Evolutionary conservation across 441 rosid genomes (phyloP).

Genomic region (Brassica balearica): DNA sequence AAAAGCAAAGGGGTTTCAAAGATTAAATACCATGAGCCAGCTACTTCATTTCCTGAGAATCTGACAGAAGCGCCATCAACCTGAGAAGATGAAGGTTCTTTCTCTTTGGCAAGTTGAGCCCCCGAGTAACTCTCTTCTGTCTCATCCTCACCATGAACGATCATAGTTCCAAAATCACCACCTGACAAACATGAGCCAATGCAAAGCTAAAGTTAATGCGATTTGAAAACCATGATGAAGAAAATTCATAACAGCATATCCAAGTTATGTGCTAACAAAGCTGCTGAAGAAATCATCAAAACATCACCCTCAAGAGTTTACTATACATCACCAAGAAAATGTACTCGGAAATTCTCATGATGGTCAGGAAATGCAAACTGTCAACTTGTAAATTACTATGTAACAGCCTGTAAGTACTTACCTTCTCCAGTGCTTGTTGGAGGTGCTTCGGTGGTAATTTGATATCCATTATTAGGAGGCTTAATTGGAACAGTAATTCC

Average conservation of each 20-base stretch:
- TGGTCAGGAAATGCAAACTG: slow-evolving; percentile 16
- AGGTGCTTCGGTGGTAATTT: slow-evolving; percentile 52
- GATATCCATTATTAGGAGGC: slow-evolving; percentile 55
- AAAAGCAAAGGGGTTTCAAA: too few relatives aligned
- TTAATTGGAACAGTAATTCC: slow-evolving; percentile 87
- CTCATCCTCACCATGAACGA: slow-evolving; percentile 74
- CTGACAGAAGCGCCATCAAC: slow-evolving; percentile 46
- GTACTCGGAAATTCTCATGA: slow-evolving; percentile 19
- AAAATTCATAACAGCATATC: slow-evolving; percentile 14
- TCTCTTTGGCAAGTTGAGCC: slow-evolving; percentile 45
- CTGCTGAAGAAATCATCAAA: slow-evolving; percentile 15
- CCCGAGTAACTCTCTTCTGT: slow-evolving; percentile 40
- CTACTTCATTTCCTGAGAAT: slow-evolving; percentile 49
- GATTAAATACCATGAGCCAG: slow-evolving; percentile 8
- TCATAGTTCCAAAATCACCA: slow-evolving; percentile 90
- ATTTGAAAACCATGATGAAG: slow-evolving; percentile 13
- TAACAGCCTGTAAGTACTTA: slow-evolving; percentile 13
- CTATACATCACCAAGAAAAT: neutral
- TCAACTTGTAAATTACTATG: slow-evolving; percentile 4
- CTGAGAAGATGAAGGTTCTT: slow-evolving; percentile 49
- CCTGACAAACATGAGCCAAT: slow-evolving; percentile 37
- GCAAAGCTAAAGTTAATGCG: slow-evolving; percentile 21
- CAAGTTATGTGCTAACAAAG: slow-evolving; percentile 1
- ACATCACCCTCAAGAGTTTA: slow-evolving; percentile 4
- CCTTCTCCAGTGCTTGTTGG: slow-evolving; percentile 43